phyloP scores from a whole-genome alignment of 2,329 filamentous ascomycete genomes.

The Alternaria metachromatica region DNA sequence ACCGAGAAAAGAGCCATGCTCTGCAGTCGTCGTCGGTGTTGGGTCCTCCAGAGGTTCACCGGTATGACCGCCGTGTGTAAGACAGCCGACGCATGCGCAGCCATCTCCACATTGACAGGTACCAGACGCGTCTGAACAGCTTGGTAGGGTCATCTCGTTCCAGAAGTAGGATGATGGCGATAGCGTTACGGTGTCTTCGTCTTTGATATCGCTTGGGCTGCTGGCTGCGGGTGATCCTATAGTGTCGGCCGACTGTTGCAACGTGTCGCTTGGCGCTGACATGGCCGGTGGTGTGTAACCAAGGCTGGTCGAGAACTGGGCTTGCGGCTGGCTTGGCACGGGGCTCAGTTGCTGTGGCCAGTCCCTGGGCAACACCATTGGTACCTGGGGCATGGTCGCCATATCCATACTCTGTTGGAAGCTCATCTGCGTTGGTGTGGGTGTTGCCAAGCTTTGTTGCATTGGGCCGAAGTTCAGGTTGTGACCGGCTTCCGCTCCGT shows the following conservation, averaged over 20 bases:
- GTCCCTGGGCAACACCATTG: conserved; percentile 19
- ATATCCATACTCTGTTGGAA: conserved; percentile 31
- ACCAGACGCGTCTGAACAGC: conserved; percentile 57
- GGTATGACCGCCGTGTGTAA: conserved; percentile 60
- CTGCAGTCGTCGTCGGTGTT: conserved; percentile 8
- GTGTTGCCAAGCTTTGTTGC: conserved; percentile 24
- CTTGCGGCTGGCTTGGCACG: conserved; percentile 14
- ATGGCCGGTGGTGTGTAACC: conserved; percentile 13
- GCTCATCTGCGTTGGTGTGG: conserved; percentile 24
- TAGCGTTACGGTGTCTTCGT: conserved; percentile 43
- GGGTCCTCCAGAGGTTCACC: conserved; percentile 48
- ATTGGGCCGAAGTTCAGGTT: conserved; percentile 21
- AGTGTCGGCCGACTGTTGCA: conserved; percentile 22
- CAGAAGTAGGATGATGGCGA: conserved; percentile 49
- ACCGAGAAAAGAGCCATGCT: conserved; percentile 23
- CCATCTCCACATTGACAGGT: conserved; percentile 61
- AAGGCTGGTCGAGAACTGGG: conserved; percentile 23
- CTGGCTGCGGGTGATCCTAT: conserved; percentile 26
- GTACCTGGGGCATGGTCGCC: conserved; percentile 24
- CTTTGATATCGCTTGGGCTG: conserved; percentile 39
- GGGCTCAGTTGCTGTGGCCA: conserved; percentile 34
- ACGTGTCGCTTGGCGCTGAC: conserved; percentile 10
- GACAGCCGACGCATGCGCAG: conserved; percentile 60
- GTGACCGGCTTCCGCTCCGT: conserved; percentile 32
- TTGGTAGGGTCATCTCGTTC: conserved; percentile 45